Percentiles rank a stretch among this genome's conserved stretches.
Conservation (phyloP, 805 yeast genomes). For the Lachancea thermotolerans region DNA sequence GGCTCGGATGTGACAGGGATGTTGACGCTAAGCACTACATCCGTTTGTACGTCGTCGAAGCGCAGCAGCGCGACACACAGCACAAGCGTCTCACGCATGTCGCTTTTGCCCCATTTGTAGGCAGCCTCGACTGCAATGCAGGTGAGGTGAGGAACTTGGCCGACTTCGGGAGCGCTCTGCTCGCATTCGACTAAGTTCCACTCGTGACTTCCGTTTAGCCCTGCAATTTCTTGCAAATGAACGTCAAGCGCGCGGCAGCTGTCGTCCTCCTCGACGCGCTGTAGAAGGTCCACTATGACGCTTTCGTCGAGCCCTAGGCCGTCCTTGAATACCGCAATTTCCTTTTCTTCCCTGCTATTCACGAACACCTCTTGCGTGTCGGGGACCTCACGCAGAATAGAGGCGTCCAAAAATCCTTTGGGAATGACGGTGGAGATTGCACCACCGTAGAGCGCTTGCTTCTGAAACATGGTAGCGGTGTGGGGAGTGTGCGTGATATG, state of each 20-base stretch:
- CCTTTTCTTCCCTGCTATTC: conserved; percentile 30
- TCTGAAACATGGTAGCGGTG: neutral
- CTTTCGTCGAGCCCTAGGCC: conserved; percentile 43
- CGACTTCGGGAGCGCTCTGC: conserved; percentile 8
- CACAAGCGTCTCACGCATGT: conserved; percentile 35
- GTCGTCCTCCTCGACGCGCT: conserved; percentile 37
- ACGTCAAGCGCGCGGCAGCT: conserved; percentile 39
- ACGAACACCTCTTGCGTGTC: conserved; percentile 92
- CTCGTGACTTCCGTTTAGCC: conserved; percentile 34
- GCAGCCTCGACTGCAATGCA: conserved; percentile 40
- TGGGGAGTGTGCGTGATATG: too few species aligned
- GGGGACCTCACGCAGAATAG: conserved; percentile 74
- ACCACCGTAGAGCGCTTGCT: conserved; percentile 64
- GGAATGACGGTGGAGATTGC: conserved; percentile 63
- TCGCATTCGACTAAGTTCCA: conserved; percentile 27
- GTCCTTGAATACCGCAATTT: conserved; percentile 31
- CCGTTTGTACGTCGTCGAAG: conserved; percentile 46
- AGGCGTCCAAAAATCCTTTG: conserved; percentile 61
- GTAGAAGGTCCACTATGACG: conserved; percentile 59
- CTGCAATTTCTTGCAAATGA: conserved; percentile 52
- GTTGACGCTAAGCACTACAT: conserved; percentile 53
- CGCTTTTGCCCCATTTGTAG: conserved; percentile 45
- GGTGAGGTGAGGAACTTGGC: conserved; percentile 12
- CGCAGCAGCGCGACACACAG: conserved; percentile 54
- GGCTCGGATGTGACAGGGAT: conserved; percentile 37